phyloP scores from a whole-genome alignment of 2,329 filamentous ascomycete genomes.

The Chrysosporium keratinophilum region DNA sequence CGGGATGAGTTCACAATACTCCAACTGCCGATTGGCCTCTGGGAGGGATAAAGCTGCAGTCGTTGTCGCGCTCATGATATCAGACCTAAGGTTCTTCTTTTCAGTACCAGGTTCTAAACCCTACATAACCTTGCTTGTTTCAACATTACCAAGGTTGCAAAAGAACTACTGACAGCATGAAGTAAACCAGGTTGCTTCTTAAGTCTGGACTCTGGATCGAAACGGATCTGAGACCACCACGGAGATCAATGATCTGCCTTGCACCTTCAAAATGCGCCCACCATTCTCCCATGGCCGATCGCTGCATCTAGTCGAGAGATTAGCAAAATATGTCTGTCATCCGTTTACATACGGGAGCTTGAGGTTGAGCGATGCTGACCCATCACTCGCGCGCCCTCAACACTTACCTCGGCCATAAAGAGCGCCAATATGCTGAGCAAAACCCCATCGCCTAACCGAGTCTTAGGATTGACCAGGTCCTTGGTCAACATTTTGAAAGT shows the following conservation, averaged over 20 bases:
- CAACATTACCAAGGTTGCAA: neutral
- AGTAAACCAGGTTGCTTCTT: constrained; percentile 12
- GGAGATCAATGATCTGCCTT: constrained; percentile 17
- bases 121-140: neutral
- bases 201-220: constrained; percentile 6
- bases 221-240: constrained; percentile 16
- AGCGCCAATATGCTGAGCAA: constrained; percentile 15
- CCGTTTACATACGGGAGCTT: too few species aligned
- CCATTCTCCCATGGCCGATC: constrained; percentile 15
- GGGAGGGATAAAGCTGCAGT: constrained; percentile 5
- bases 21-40: constrained; percentile 12
- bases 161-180: constrained; percentile 15
- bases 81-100: constrained; percentile 8
- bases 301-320: constrained; percentile 11
- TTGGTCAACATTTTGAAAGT: constrained; percentile 9
- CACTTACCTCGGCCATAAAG: constrained; percentile 15
- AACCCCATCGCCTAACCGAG: constrained; percentile 13
- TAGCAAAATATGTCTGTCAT: neutral
- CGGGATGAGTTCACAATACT: constrained; percentile 12
- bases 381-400: too few species aligned
- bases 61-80: constrained; percentile 15
- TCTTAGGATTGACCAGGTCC: constrained; percentile 10
- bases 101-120: neutral
- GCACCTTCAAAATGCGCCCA: constrained; percentile 19
- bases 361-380: neutral